Percentiles rank a stretch among this genome's conserved stretches.
phyloP scores from a whole-genome alignment of 768 basidiomycete species.

The Boletus coccyginus region DNA sequence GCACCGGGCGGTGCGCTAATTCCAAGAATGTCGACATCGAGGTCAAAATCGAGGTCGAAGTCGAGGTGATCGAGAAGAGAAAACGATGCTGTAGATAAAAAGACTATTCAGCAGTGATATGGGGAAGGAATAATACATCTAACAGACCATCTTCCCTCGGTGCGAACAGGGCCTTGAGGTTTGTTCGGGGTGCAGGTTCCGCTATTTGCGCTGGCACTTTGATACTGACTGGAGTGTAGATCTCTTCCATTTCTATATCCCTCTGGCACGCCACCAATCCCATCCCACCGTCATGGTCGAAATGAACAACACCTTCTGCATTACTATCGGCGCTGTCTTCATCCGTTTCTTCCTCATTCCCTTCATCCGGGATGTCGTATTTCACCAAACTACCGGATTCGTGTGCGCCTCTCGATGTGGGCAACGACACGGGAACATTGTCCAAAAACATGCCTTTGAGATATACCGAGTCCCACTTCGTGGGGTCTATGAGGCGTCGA shows the following conservation, averaged over 20 bases:
- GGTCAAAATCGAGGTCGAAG: constrained; percentile 69
- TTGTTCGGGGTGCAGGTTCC: constrained; percentile 21
- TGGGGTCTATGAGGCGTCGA: constrained; percentile 67
- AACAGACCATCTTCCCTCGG: constrained; percentile 62
- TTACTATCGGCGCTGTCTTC: neutral
- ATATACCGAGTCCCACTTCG: constrained; percentile 66
- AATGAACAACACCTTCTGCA: neutral
- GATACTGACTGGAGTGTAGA: neutral
- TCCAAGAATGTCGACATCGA: constrained; percentile 53
- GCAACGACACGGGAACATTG: constrained; percentile 14
- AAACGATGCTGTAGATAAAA: constrained; percentile 49
- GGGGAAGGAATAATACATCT: neutral
- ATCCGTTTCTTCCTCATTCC: neutral
- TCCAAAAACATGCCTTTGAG: constrained; percentile 70
- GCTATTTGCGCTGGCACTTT: neutral
- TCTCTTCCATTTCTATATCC: constrained; percentile 15
- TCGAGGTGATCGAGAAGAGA: constrained; percentile 76
- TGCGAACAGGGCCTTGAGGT: constrained; percentile 72
- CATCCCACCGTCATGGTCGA: neutral
- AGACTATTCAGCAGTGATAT: neutral
- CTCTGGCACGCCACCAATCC: neutral
- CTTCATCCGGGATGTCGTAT: neutral
- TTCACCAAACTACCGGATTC: neutral
- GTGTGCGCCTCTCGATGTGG: neutral
- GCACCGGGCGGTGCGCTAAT: constrained; percentile 14